Percentiles rank a stretch among this genome's conserved stretches.
Conservation (phyloP, 768 basidiomycete genomes). For the Leucosporidium scottii region DNA sequence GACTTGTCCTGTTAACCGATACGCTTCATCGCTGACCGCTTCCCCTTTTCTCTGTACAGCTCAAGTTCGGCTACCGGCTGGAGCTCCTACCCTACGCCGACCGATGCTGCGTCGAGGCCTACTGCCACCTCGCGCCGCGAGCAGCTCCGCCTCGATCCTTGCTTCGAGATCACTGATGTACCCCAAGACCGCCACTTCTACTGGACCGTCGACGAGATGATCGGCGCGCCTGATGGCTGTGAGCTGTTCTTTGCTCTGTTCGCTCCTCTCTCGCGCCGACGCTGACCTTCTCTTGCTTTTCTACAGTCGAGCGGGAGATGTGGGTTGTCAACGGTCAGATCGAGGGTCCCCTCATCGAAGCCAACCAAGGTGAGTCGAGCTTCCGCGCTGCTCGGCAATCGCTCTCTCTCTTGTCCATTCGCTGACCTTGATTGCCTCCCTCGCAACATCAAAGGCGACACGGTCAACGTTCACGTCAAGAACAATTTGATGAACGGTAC, state of each 20-base stretch:
- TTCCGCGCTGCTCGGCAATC: not conserved
- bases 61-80: no score
- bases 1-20: no score
- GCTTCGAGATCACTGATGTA: slow-evolving; percentile 42
- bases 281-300: not conserved
- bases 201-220: not conserved
- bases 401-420: no score
- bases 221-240: slow-evolving; percentile 11
- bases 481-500: slow-evolving; percentile 31
- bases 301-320: slow-evolving; percentile 3
- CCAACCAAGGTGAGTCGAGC: slow-evolving; percentile 30
- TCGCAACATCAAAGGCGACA: slow-evolving; percentile 16
- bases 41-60: no score
- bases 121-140: slow-evolving; percentile 67
- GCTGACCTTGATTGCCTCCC: not conserved
- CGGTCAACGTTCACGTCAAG: slow-evolving; percentile 32
- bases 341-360: slow-evolving; percentile 35
- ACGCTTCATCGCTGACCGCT: no score
- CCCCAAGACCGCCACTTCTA: not conserved
- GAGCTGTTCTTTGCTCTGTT: not conserved
- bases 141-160: slow-evolving; percentile 68
- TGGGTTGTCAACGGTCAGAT: slow-evolving; percentile 17
- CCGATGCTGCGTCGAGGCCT: not conserved
- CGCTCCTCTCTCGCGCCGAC: not conserved
- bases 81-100: no score